Evolutionary conservation across 441 rosid species (phyloP), one percentile per base, ranked within the genome.

Genomic region (Rhodomyrtus psidioides): DNA sequence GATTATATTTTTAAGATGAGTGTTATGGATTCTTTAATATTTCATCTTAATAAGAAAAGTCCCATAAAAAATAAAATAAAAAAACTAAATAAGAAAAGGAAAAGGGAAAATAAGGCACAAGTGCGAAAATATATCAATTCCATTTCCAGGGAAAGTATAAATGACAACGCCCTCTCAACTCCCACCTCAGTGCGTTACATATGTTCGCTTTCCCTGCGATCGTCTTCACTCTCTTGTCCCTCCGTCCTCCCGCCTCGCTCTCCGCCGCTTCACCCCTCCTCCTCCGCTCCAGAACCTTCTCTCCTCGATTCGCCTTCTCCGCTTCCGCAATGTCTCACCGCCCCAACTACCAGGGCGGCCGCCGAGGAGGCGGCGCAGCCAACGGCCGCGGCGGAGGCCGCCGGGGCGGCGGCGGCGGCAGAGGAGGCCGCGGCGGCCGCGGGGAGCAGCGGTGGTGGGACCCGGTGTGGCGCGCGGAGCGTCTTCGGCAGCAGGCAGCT

Each of bases 381-480:
- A 87, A 91, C 44, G 81, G 85, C 0, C 85, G 91, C 34, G 87
- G 88, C 7, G 86, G 84, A 12, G 90, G 93, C 26, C 86, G 93
- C 1, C 90, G 94, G 0, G 92, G 94, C 1, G 86, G 93, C 1
- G 84, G 95, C 13, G 86, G 95, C 1, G 88, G 94, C 15, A 58
- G 93, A 4, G 85, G 91, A 0, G 87, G 93, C 21, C 87, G 94
- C 2, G 91, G 94, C 0, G 93, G 98, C 3, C 90, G 98, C n/a
- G 98, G 98, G 3, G 98, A 97, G 89, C 98, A 97, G 91, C 93
- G 99, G 24, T 97, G 98, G 98, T 97, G 99, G 99, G 99, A 97
- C 89, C 99, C 99, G 0, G 99, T 91, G 10, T 97, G 99, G 99
- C 94, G 98, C 83, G 99, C 98, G 12, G 97, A 96, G 91, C 97